A percentile compares a stretch with the other conserved stretches of the same genome.
phyloP scores from a whole-genome alignment of 2,329 filamentous ascomycete species.

The Metarhizium anisopliae region DNA sequence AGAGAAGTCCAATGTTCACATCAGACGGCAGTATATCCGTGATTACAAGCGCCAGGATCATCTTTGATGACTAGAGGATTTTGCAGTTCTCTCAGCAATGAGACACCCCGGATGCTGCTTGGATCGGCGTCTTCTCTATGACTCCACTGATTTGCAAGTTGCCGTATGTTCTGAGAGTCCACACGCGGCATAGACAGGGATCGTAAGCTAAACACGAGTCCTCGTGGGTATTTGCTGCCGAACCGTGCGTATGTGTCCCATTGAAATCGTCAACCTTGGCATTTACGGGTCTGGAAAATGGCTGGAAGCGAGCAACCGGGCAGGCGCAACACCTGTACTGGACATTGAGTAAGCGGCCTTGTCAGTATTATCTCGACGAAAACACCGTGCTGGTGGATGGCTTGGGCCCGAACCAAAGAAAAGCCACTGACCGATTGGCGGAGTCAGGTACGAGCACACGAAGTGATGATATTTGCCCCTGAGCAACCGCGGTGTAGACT shows the following conservation, averaged over 20 bases:
- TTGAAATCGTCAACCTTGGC: background rate
- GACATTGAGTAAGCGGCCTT: too few relatives aligned
- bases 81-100: background rate
- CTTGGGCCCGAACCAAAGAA: background rate
- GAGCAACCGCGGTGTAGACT: background rate
- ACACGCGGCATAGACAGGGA: too few relatives aligned
- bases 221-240: too few relatives aligned
- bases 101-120: too few relatives aligned
- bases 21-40: background rate
- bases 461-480: background rate
- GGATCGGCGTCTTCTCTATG: too few relatives aligned
- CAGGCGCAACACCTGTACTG: too few relatives aligned
- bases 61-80: background rate
- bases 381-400: background rate
- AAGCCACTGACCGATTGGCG: background rate
- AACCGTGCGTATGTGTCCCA: background rate
- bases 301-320: background rate
- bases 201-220: too few relatives aligned
- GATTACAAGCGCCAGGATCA: too few relatives aligned
- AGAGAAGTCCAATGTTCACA: background rate
- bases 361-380: background rate
- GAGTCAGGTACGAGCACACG: background rate
- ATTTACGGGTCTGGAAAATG: background rate
- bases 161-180: too few relatives aligned
- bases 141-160: too few relatives aligned